Percentiles rank a stretch among this genome's conserved stretches.
phyloP scores from a whole-genome alignment of 2,329 filamentous ascomycete genomes.

The Paracoccidioides lutzii region DNA sequence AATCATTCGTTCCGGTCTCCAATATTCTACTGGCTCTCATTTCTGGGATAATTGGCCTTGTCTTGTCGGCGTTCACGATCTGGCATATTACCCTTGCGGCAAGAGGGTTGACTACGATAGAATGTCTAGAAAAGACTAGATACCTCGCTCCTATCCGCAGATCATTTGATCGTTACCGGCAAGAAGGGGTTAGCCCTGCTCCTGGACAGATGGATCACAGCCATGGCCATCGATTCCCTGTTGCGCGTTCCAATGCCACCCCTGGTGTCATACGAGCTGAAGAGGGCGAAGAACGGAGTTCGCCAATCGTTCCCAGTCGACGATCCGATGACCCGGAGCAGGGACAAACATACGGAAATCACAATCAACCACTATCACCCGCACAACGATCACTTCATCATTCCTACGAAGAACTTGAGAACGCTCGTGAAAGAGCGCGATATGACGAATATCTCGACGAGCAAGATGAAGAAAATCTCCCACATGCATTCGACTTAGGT shows the following conservation, averaged over 20 bases:
- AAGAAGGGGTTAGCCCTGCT: constrained; percentile 28
- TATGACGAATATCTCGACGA: constrained; percentile 81
- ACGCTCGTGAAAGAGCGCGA: constrained; percentile 50
- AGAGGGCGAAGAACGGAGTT: constrained; percentile 56
- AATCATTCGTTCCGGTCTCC: constrained; percentile 75
- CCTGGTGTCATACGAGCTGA: constrained; percentile 70
- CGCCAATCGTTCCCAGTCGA: constrained; percentile 18
- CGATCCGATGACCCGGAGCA: constrained; percentile 6
- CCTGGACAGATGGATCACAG: constrained; percentile 21
- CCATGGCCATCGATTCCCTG: constrained; percentile 58
- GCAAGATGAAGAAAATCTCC: constrained; percentile 72
- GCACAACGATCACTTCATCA: constrained; percentile 34
- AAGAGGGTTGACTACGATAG: constrained; percentile 81
- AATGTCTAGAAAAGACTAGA: constrained; percentile 88
- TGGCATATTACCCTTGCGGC: constrained; percentile 82
- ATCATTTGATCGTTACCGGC: constrained; percentile 52
- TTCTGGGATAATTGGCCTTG: constrained; percentile 79
- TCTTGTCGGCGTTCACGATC: constrained; percentile 73
- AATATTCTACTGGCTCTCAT: constrained; percentile 79
- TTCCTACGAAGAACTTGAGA: constrained; percentile 46
- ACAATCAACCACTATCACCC: constrained; percentile 23
- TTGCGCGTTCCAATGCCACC: constrained; percentile 69
- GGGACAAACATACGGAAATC: background rate
- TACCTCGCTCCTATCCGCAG: constrained; percentile 73
- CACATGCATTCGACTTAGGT: constrained; percentile 87